Evolutionary conservation across 257 asterid genomes (phyloP).

Genomic region (Jaltomata sinuosa): DNA sequence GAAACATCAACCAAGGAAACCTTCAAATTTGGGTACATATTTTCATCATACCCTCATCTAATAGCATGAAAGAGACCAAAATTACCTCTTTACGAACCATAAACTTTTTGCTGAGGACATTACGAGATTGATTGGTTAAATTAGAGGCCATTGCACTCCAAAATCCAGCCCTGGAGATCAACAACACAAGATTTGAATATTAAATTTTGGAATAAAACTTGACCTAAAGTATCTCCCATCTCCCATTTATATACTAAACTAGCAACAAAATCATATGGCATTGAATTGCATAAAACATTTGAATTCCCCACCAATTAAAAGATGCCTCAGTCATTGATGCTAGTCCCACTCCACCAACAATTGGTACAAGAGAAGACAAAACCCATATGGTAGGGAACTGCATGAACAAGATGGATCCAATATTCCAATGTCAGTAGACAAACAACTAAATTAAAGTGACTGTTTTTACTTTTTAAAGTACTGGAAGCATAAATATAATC

Average conservation of each 20-base stretch:
- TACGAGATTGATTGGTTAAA: conserved; percentile 86
- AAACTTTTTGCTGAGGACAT: conserved; percentile 92
- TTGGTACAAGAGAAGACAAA: conserved; percentile 76
- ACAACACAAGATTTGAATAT: not conserved
- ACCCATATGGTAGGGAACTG: conserved; percentile 83
- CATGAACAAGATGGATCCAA: not conserved
- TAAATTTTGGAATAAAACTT: not conserved
- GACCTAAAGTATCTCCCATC: not conserved
- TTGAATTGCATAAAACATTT: not conserved
- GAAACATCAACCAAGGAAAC: not conserved
- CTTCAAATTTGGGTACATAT: not conserved
- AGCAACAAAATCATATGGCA: not conserved
- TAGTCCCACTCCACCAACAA: conserved; percentile 90
- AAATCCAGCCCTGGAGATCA: conserved; percentile 67
- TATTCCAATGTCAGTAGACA: not conserved
- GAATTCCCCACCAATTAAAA: conserved; percentile 60
- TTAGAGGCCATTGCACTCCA: conserved; percentile 99
- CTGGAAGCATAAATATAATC: not conserved
- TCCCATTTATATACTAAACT: not conserved
- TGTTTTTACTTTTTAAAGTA: not conserved
- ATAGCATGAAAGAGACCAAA: not conserved
- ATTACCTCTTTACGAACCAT: conserved; percentile 92
- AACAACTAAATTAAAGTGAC: not conserved
- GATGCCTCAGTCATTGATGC: conserved; percentile 91
- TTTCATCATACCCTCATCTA: not conserved